phyloP scores from a whole-genome alignment of 2,329 filamentous ascomycete species.

The Fusarium xylarioides region DNA sequence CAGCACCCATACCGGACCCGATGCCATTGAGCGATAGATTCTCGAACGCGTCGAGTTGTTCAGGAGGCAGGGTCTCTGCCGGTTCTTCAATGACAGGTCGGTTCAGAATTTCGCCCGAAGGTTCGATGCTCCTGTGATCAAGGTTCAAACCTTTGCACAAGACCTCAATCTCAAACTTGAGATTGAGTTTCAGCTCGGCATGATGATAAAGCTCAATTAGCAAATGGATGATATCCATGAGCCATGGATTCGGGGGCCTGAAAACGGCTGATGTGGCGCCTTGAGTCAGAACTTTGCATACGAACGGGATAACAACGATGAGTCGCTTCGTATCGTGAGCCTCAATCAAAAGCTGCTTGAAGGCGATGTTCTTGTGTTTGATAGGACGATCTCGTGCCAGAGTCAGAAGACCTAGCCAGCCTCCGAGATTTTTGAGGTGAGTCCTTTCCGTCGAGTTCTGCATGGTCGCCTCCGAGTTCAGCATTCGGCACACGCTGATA shows the following conservation, averaged over 20 bases:
- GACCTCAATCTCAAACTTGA: slow-evolving; percentile 99
- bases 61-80: slow-evolving; percentile 67
- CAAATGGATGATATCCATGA: slow-evolving; percentile 93
- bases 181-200: slow-evolving; percentile 92
- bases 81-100: slow-evolving; percentile 72
- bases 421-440: slow-evolving; percentile 91
- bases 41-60: slow-evolving; percentile 82
- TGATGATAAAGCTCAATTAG: slow-evolving; percentile 94
- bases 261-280: slow-evolving; percentile 88
- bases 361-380: slow-evolving; percentile 95
- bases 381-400: slow-evolving; percentile 95
- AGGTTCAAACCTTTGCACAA: slow-evolving; percentile 90
- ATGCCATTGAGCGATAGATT: slow-evolving; percentile 82
- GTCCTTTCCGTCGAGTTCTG: slow-evolving; percentile 84
- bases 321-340: slow-evolving; percentile 92
- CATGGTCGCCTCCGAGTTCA: slow-evolving; percentile 90
- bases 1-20: slow-evolving; percentile 71
- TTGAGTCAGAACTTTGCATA: slow-evolving; percentile 93
- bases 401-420: slow-evolving; percentile 92
- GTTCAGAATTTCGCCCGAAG: slow-evolving; percentile 85
- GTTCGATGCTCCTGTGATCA: slow-evolving; percentile 92
- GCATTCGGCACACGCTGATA: slow-evolving; percentile 81
- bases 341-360: slow-evolving; percentile 94
- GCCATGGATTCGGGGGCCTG: slow-evolving; percentile 93
- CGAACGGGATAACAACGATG: slow-evolving; percentile 93